Evolutionary conservation across 768 basidiomycete species (phyloP), one percentile per base, ranked within the genome.

Genomic region (Russula dissimulans): DNA sequence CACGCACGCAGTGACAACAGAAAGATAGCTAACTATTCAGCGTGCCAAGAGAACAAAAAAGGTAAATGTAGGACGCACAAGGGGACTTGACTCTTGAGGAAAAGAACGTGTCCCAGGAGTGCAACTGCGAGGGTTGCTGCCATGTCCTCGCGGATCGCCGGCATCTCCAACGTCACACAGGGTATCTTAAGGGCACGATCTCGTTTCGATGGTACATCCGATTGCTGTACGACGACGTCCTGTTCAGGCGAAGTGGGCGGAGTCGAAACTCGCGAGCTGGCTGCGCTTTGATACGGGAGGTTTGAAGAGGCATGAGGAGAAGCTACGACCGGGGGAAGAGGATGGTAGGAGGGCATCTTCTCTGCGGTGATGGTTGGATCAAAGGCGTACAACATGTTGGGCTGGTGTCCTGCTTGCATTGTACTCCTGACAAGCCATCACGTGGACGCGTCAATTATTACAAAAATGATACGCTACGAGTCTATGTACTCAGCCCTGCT

Each of bases 1-100:
- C 22, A 26, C 22, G 54, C 18, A 43, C 26, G n/a, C 32, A 31
- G 18, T 8, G 17, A 14, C 39, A 12, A 41, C 22, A 2, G 10
- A 36, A 18, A 59, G 14, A 15, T 26, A 38, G 45, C 29, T 17
- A 50, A 39, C 6, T 43, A 34, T 51, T 56, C 42, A 31, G 45
- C 42, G 11, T 10, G 39, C 26, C 11, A 50, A 29, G 45, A 15
- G 15, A 5, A 8, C 10, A 34, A 36, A 32, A 43, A 52, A 15
- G 12, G 49, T 50, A 22, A 18, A 22, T 18, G 46, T 12, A 36
- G 29, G 5, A 79, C 87, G 72, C 67, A 90, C 88, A 90, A 83
- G 1, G 88, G 89, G 0, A 90, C 76, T 66, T 91, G 89, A 63
- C 80, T 85, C 69, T 91, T 91, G 57, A 91, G 73, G 67, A 87